These are phyloP conservation scores for Hanseniaspora hatyaiensis DNA, from an alignment of 805 yeast species.

Conservation along the genomic window DNA sequence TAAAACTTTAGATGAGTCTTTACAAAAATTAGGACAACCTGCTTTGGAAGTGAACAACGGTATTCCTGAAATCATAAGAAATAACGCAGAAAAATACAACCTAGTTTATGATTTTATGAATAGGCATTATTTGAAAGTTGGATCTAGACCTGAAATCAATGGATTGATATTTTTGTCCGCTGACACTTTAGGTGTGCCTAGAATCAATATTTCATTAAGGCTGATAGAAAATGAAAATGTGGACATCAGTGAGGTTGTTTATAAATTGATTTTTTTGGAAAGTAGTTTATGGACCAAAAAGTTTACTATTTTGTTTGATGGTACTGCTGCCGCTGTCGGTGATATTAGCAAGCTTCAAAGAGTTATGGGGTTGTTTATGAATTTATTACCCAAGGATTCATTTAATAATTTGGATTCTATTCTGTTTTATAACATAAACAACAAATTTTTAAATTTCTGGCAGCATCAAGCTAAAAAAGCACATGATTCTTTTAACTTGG, in stretches of 20 bases:
- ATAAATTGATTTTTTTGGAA: constrained; percentile 50
- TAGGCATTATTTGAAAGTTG: constrained; percentile 46
- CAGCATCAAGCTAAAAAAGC: constrained; percentile 21
- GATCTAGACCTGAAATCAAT: constrained; percentile 34
- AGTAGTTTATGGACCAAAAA: constrained; percentile 62
- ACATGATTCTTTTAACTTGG: constrained; percentile 10
- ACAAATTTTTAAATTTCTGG: constrained; percentile 22
- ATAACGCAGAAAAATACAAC: constrained; percentile 38
- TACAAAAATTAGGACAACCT: constrained; percentile 49
- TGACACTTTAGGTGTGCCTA: constrained; percentile 62
- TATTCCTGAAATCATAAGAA: constrained; percentile 43
- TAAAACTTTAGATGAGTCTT: constrained; percentile 36
- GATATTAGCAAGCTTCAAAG: constrained; percentile 21
- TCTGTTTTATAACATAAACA: constrained; percentile 38
- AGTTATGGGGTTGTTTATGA: constrained; percentile 28
- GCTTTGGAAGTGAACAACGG: constrained; percentile 43
- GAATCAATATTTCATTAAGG: constrained; percentile 42
- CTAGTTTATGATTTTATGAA: constrained; percentile 64
- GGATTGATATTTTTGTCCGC: constrained; percentile 51
- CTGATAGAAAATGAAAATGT: constrained; percentile 29
- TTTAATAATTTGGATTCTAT: constrained; percentile 42
- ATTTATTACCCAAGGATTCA: constrained; percentile 42
- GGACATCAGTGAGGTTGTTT: constrained; percentile 43
- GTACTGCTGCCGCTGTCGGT: constrained; percentile 44
- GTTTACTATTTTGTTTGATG: constrained; percentile 53